Conservation (phyloP, 805 yeast species). For the Yamadazyma sp. region DNA sequence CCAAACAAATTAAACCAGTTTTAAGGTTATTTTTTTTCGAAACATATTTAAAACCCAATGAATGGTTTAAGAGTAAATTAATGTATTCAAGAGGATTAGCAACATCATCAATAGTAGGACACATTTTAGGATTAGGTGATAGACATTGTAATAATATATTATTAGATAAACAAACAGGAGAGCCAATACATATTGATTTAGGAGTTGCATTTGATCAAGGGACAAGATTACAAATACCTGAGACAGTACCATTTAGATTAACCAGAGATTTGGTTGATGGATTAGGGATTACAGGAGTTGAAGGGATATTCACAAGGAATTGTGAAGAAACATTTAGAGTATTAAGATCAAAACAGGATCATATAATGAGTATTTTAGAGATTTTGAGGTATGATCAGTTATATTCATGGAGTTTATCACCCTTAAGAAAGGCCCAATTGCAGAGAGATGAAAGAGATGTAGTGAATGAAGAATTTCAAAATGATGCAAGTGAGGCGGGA, state of each 20-base stretch:
- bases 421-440: constrained; percentile 55
- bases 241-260: constrained; percentile 87
- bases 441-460: constrained; percentile 38
- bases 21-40: constrained; percentile 69
- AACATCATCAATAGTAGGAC: constrained; percentile 80
- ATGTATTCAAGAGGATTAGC: constrained; percentile 78
- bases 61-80: constrained; percentile 69
- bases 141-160: constrained; percentile 89
- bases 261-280: constrained; percentile 90
- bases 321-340: constrained; percentile 74
- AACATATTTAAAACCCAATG: constrained; percentile 60
- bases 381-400: constrained; percentile 90
- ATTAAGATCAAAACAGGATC: constrained; percentile 60
- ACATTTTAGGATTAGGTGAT: constrained; percentile 90
- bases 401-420: constrained; percentile 87
- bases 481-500: constrained; percentile 68
- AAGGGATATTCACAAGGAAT: constrained; percentile 70
- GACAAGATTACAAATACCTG: constrained; percentile 77
- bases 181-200: constrained; percentile 91
- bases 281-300: constrained; percentile 78
- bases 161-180: constrained; percentile 79
- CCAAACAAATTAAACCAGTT: constrained; percentile 56
- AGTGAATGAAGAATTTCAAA: constrained; percentile 18
- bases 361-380: constrained; percentile 77
- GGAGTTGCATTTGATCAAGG: constrained; percentile 98